phyloP scores from a whole-genome alignment of 225 moss, liverwort and hornwort genomes.

The Lunularia cruciata region DNA sequence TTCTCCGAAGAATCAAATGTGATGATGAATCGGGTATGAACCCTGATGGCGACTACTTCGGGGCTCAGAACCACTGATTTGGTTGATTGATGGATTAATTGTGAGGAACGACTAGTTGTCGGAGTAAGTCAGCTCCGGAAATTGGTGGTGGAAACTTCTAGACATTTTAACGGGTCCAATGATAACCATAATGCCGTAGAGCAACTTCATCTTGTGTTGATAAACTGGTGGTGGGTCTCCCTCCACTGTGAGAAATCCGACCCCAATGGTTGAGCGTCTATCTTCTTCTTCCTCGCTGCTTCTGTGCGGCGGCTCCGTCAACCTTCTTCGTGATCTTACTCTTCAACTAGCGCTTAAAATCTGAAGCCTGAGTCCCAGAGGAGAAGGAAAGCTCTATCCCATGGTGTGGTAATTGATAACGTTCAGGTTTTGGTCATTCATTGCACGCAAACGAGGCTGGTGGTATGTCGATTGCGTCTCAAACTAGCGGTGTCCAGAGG shows the following conservation, averaged over 20 bases:
- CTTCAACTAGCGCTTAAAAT: too few species aligned
- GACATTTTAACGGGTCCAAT: background rate
- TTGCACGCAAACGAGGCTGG: constrained; percentile 27
- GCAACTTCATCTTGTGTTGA: background rate
- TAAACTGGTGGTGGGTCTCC: background rate
- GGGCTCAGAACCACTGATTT: background rate
- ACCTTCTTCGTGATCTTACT: too few species aligned
- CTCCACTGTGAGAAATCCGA: background rate
- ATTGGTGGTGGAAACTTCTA: background rate
- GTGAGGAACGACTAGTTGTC: background rate
- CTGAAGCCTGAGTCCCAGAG: too few species aligned
- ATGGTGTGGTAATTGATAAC: too few species aligned
- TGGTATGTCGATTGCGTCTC: constrained; percentile 3
- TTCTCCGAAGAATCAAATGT: background rate
- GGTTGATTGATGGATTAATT: background rate
- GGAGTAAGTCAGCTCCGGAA: background rate
- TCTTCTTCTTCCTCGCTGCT: background rate
- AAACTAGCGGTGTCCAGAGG: constrained; percentile 22
- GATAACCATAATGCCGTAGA: background rate
- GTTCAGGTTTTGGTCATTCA: background rate
- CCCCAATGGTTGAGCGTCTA: background rate
- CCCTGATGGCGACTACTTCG: background rate
- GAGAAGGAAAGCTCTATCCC: too few species aligned
- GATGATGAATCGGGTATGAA: background rate
- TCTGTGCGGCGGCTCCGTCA: background rate